Conservation (phyloP, 2,329 filamentous ascomycete genomes). For the Fusarium sp. region DNA sequence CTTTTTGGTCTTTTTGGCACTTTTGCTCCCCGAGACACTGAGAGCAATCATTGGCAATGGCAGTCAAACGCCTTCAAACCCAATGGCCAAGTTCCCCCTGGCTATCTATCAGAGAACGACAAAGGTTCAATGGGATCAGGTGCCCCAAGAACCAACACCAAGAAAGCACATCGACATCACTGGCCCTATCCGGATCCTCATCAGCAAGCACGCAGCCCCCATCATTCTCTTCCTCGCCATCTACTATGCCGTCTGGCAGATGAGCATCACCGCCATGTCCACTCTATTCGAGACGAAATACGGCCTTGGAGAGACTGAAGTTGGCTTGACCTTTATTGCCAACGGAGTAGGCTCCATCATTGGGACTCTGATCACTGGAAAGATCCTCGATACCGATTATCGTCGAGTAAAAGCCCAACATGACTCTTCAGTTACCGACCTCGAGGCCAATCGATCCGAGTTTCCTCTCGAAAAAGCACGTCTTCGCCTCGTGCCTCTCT, state of each 20-base stretch:
- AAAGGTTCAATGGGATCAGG: conserved; percentile 32
- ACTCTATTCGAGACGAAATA: conserved; percentile 60
- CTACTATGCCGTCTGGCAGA: conserved; percentile 67
- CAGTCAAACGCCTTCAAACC: conserved; percentile 57
- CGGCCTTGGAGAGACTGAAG: conserved; percentile 56
- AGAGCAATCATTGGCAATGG: conserved; percentile 29
- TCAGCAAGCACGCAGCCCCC: conserved; percentile 55
- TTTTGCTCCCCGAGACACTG: conserved; percentile 26
- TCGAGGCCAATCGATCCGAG: background rate
- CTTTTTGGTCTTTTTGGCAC: conserved; percentile 2
- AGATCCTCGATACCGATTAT: conserved; percentile 65
- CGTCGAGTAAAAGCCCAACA: conserved; percentile 49
- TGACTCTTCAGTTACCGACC: background rate
- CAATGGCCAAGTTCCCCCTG: conserved; percentile 47
- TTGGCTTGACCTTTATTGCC: conserved; percentile 65
- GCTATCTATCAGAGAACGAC: conserved; percentile 49
- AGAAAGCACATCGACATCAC: conserved; percentile 57
- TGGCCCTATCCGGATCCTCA: conserved; percentile 60
- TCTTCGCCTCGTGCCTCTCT: conserved; percentile 60
- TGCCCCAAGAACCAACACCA: background rate
- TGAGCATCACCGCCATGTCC: conserved; percentile 66
- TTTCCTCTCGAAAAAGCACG: conserved; percentile 65
- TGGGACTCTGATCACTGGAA: conserved; percentile 64
- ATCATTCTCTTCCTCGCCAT: conserved; percentile 61
- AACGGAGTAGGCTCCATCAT: conserved; percentile 67